phyloP scores from a whole-genome alignment of 257 asterid genomes.

The Scutellaria galericulata region DNA sequence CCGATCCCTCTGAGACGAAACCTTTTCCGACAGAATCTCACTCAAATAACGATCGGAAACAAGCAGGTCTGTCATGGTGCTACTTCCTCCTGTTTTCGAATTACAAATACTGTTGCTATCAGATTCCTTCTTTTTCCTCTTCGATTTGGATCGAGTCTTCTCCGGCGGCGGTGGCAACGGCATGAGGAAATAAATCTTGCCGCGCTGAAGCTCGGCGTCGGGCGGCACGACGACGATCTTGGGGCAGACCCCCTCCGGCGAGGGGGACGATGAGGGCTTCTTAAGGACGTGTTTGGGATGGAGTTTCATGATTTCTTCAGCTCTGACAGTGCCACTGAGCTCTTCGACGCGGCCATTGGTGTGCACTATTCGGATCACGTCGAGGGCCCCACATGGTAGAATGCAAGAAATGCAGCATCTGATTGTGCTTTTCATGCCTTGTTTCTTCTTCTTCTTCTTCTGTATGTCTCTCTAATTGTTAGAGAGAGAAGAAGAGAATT shows the following conservation, averaged over 20 bases:
- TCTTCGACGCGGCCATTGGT: constrained; percentile 86
- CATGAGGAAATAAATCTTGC: constrained; percentile 90
- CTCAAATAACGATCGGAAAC: constrained; percentile 71
- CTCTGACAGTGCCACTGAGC: constrained; percentile 64
- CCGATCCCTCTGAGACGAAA: constrained; percentile 69
- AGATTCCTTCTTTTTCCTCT: constrained; percentile 53
- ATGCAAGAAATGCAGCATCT: constrained; percentile 99
- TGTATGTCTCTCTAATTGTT: constrained; percentile 1
- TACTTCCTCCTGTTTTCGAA: not conserved
- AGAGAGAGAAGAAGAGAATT: constrained; percentile 18
- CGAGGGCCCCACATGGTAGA: constrained; percentile 96
- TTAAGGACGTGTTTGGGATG: constrained; percentile 88
- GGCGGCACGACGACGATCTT: constrained; percentile 76
- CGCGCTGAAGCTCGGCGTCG: constrained; percentile 82
- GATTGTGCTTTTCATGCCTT: constrained; percentile 65
- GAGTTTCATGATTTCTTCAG: constrained; percentile 76
- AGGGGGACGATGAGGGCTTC: constrained; percentile 68
- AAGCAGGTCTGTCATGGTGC: constrained; percentile 36
- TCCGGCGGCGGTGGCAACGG: constrained; percentile 63
- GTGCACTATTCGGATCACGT: constrained; percentile 90
- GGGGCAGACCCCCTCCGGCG: constrained; percentile 61
- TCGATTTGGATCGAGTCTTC: constrained; percentile 42
- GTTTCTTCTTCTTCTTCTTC: not conserved
- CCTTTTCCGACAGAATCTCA: constrained; percentile 79
- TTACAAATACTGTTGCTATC: not conserved